Percentiles rank a stretch among this genome's conserved stretches.
These are phyloP conservation scores for Strombidium stylifer DNA, from an alignment of 73 alveolate species.

Conservation along the genomic window DNA sequence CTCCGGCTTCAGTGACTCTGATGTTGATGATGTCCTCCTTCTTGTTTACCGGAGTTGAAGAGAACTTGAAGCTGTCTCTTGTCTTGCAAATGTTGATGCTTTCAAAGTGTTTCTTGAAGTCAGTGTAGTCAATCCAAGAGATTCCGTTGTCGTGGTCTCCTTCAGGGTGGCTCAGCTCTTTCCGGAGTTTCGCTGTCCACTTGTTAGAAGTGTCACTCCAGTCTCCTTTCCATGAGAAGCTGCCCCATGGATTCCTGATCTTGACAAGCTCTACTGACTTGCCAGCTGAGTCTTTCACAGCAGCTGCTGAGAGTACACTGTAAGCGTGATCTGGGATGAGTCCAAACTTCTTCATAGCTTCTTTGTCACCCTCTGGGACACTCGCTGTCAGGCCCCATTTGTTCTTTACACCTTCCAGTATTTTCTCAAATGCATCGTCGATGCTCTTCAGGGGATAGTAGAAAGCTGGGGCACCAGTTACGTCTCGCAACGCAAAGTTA, in stretches of 20 bases:
- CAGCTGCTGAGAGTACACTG: conserved; percentile 80
- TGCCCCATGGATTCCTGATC: conserved; percentile 98
- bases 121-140: conserved; percentile 92
- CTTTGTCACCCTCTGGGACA: conserved; percentile 77
- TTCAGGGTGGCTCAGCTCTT: conserved; percentile 62
- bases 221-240: conserved; percentile 94
- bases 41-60: conserved; percentile 36
- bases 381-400: conserved; percentile 80
- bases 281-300: conserved; percentile 55
- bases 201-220: conserved; percentile 93
- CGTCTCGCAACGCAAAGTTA: conserved; percentile 81
- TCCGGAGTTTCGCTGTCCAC: conserved; percentile 91
- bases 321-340: conserved; percentile 92
- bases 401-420: conserved; percentile 67
- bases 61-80: conserved; percentile 68
- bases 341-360: conserved; percentile 82
- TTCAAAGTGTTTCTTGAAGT: conserved; percentile 87
- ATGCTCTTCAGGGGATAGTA: conserved; percentile 74
- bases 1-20: conserved; percentile 45
- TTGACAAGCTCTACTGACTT: conserved; percentile 64
- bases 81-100: conserved; percentile 84
- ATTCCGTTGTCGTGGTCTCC: conserved; percentile 90
- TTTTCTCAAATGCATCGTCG: conserved; percentile 68
- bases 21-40: conserved; percentile 47
- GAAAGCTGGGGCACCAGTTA: conserved; percentile 95